These are phyloP conservation scores for Didymella pinodella DNA, from an alignment of 2,329 filamentous ascomycete genomes.

Conservation along the genomic window DNA sequence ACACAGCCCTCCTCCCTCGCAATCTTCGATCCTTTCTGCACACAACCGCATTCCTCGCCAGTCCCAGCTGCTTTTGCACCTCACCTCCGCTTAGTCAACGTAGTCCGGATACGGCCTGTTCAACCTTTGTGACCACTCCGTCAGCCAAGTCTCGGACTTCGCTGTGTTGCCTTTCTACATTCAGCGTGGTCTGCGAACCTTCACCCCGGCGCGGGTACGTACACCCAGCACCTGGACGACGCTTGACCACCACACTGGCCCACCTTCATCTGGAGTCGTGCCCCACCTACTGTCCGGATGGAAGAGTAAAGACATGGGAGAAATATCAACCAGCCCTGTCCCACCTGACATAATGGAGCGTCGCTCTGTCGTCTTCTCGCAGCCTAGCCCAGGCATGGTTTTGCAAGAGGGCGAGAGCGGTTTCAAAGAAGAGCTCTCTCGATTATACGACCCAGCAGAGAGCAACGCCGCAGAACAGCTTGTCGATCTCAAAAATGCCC, in stretches of 20 bases:
- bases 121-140: slow-evolving; percentile 28
- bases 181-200: slow-evolving; percentile 16
- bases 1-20: slow-evolving; percentile 36
- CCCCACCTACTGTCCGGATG: slow-evolving; percentile 33
- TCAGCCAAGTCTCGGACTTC: slow-evolving; percentile 27
- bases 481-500: slow-evolving; percentile 64
- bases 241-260: slow-evolving; percentile 22
- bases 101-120: slow-evolving; percentile 30
- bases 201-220: slow-evolving; percentile 11
- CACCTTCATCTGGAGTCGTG: slow-evolving; percentile 26
- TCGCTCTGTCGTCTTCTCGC: slow-evolving; percentile 54
- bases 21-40: slow-evolving; percentile 34
- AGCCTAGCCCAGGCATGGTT: slow-evolving; percentile 52
- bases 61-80: slow-evolving; percentile 28
- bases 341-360: slow-evolving; percentile 54
- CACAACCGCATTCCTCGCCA: slow-evolving; percentile 35
- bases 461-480: slow-evolving; percentile 68
- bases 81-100: slow-evolving; percentile 30
- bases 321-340: slow-evolving; percentile 37
- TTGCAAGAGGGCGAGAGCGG: slow-evolving; percentile 54
- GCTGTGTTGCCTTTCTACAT: slow-evolving; percentile 19
- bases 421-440: slow-evolving; percentile 52
- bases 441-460: slow-evolving; percentile 56
- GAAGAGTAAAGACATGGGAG: slow-evolving; percentile 40
- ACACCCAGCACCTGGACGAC: slow-evolving; percentile 11